Evolutionary conservation across 2,329 filamentous ascomycete genomes (phyloP).

Genomic region (Fusarium austroafricanum): DNA sequence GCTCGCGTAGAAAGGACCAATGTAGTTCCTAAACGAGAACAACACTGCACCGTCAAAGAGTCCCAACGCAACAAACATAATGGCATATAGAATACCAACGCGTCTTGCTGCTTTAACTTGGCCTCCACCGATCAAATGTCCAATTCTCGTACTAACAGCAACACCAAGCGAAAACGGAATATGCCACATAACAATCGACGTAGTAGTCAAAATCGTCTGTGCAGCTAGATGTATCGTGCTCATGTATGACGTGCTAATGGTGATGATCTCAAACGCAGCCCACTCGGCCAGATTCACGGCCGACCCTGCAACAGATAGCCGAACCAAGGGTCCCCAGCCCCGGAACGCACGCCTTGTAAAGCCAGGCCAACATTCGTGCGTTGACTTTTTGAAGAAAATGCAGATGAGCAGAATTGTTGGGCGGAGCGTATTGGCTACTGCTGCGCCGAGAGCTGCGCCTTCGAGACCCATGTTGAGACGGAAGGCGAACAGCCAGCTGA

Average conservation of each 20-base stretch:
- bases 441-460: slow-evolving; percentile 63
- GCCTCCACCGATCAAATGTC: slow-evolving; percentile 26
- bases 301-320: slow-evolving; percentile 54
- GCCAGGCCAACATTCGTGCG: slow-evolving; percentile 52
- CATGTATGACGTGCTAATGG: slow-evolving; percentile 58
- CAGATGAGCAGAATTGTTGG: slow-evolving; percentile 61
- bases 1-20: slow-evolving; percentile 21
- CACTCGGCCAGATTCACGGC: slow-evolving; percentile 57
- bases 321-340: slow-evolving; percentile 56
- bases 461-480: slow-evolving; percentile 58
- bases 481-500: slow-evolving; percentile 63
- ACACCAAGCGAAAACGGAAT: slow-evolving; percentile 58
- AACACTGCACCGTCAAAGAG: slow-evolving; percentile 17
- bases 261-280: slow-evolving; percentile 58
- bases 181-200: slow-evolving; percentile 56
- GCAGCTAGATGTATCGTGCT: slow-evolving; percentile 57
- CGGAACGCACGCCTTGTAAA: slow-evolving; percentile 51
- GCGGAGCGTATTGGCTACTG: slow-evolving; percentile 61
- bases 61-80: slow-evolving; percentile 19
- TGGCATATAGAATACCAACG: slow-evolving; percentile 15
- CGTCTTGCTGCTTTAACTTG: slow-evolving; percentile 13
- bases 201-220: slow-evolving; percentile 56
- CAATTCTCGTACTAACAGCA: slow-evolving; percentile 41
- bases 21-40: slow-evolving; percentile 7
- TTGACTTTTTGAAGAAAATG: slow-evolving; percentile 53